Evolutionary conservation across 148 eudicot genomes (phyloP).

Genomic region (Spergularia bocconei): DNA sequence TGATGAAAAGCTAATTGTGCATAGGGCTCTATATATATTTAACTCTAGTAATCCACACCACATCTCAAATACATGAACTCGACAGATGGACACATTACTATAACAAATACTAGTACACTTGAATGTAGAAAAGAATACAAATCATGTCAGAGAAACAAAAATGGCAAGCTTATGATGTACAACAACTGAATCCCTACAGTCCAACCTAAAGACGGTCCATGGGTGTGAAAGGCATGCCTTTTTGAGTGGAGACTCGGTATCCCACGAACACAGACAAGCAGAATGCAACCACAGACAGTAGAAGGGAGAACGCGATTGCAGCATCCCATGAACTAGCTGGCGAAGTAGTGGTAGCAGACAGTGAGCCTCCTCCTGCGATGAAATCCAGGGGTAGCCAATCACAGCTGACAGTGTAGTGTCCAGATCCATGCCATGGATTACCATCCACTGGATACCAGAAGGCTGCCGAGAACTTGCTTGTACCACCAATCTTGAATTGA

Average conservation of each 20-base stretch:
- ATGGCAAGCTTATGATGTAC: conserved; percentile 2
- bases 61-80: not conserved
- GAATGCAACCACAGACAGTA: conserved; percentile 64
- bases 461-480: conserved; percentile 78
- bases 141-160: conserved; percentile 14
- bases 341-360: conserved; percentile 22
- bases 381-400: conserved; percentile 73
- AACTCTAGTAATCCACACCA: not conserved
- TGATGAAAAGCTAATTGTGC: not conserved
- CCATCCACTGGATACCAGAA: conserved; percentile 87
- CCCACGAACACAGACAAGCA: conserved; percentile 57
- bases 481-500: conserved; percentile 69
- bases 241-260: conserved; percentile 33
- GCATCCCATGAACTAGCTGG: conserved; percentile 57
- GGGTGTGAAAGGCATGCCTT: conserved; percentile 42
- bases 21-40: not conserved
- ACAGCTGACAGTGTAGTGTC: conserved; percentile 70
- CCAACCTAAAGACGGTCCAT: conserved; percentile 41
- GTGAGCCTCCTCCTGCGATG: conserved; percentile 33
- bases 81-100: not conserved
- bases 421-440: conserved; percentile 72
- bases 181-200: conserved; percentile 5
- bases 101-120: conserved; percentile 7
- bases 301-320: conserved; percentile 64
- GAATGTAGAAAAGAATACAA: conserved; percentile 22